Conservation (phyloP, 805 yeast species). For the Myxozyma kluyveri region DNA sequence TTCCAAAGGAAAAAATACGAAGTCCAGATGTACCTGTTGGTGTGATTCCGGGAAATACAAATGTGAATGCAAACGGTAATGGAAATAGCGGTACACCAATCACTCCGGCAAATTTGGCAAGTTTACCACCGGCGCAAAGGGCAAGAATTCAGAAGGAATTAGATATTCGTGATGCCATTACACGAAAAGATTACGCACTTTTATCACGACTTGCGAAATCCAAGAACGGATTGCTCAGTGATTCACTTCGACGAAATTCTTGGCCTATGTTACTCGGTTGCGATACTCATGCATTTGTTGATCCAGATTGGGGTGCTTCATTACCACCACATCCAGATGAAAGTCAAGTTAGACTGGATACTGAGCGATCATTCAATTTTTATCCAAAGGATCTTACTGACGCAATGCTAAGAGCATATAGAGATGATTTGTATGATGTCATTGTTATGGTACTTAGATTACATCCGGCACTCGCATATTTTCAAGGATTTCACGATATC, state of each 20-base stretch:
- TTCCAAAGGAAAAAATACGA: no score
- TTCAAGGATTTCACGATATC: conserved; percentile 92
- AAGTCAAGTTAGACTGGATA: conserved; percentile 75
- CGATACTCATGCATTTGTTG: conserved; percentile 12
- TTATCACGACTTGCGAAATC: conserved; percentile 20
- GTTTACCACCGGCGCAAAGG: neutral
- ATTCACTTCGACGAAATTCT: conserved; percentile 16
- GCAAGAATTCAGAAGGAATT: conserved; percentile 8
- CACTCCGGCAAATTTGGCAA: no score
- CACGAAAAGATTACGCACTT: conserved; percentile 6
- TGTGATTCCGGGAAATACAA: neutral
- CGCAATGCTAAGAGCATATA: conserved; percentile 36
- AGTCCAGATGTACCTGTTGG: no score
- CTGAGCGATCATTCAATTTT: conserved; percentile 62
- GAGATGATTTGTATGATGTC: conserved; percentile 44
- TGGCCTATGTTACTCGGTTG: conserved; percentile 28
- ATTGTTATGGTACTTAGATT: conserved; percentile 57
- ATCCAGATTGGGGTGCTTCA: conserved; percentile 32
- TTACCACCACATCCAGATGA: conserved; percentile 63
- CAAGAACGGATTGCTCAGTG: conserved; percentile 21
- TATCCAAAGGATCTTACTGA: conserved; percentile 34
- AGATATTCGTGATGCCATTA: conserved; percentile 14
- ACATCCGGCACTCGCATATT: conserved; percentile 66
- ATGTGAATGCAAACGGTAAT: neutral
- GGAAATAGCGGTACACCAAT: no score